Base-by-base conservation (phyloP, 306 rosid species). In the Prinsepia uniflora region DNA sequence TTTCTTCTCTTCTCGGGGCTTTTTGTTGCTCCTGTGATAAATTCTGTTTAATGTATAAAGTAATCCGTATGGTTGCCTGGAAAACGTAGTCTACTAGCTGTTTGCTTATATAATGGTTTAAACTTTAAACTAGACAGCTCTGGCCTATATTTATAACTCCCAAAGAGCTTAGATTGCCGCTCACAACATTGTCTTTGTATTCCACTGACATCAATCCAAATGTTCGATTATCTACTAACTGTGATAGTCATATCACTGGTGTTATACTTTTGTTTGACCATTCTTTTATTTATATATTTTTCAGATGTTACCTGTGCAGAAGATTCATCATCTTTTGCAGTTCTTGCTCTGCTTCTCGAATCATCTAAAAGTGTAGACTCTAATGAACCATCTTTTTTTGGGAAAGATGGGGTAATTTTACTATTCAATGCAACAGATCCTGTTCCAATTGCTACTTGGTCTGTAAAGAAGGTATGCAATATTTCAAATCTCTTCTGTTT, bases 301-400 rank as follows among this genome's bases (percentile, higher is more conserved):
- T 87, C 96, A 89, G 99, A 88, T 82, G 71, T 91, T 47, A 84
- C 96, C n/a, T 89, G 82, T 80, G 75, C 92, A 58, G 56, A 72
- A 55, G 92, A 87, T 75, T 76, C 57, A 58, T 80, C 89, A 54
- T 75, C 78, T 66, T 91, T 91, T 84, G 97, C 96, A n/a, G 81
- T 87, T 61, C 90, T 91, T 72, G 89, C 89, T 72, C 86, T 84
- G 56, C 76, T 90, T 75, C 92, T 96, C 4, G 82, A 87, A 70
- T 77, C 89, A 45, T 67, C 75, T 11, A 36, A 42, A 11, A 20
- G 17, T 68, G 17, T 70, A 18, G 73, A 15, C 19, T 67, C 80
- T 59, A 85, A 72, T 56, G 88, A 82, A 57, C 63, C 15, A 36
- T 46, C 77, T 52, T 72, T 81, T 60, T 69, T 67, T 65, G 84